Conservation (phyloP, 768 basidiomycete genomes). For the Epithele typhae region DNA sequence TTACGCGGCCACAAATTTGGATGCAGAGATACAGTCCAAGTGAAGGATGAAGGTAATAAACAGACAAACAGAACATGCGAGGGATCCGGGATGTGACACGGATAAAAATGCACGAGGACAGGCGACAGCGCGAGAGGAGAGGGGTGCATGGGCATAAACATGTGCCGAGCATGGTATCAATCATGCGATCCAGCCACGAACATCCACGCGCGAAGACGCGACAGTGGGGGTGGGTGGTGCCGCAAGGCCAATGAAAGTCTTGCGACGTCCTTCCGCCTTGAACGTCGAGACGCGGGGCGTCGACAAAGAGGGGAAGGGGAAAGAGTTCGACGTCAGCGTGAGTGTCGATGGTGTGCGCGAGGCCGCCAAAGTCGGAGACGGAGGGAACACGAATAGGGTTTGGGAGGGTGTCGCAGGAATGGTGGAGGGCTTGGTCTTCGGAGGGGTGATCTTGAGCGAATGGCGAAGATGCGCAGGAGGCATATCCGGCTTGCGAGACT, state of each 20-base stretch:
- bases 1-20: slow-evolving; percentile 3
- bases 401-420: slow-evolving; percentile 60
- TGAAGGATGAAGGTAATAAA: slow-evolving; percentile 4
- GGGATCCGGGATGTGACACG: slow-evolving; percentile 14
- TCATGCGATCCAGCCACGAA: slow-evolving; percentile 55
- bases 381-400: slow-evolving; percentile 84
- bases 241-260: slow-evolving; percentile 70
- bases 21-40: slow-evolving; percentile 5
- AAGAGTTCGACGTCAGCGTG: slow-evolving; percentile 64
- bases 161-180: slow-evolving; percentile 2
- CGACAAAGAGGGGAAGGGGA: slow-evolving; percentile 52
- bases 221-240: slow-evolving; percentile 71
- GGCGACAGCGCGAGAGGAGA: slow-evolving; percentile 4
- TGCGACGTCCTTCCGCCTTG: slow-evolving; percentile 59
- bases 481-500: slow-evolving; percentile 50
- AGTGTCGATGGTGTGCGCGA: slow-evolving; percentile 74
- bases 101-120: neutral
- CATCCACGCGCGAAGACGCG: slow-evolving; percentile 80
- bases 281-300: slow-evolving; percentile 72
- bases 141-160: slow-evolving; percentile 4
- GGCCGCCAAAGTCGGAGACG: slow-evolving; percentile 52
- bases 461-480: slow-evolving; percentile 50
- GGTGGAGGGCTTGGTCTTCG: slow-evolving; percentile 15
- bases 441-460: slow-evolving; percentile 20
- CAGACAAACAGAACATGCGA: slow-evolving; percentile 6